Evolutionary conservation across 768 basidiomycete genomes (phyloP).

Genomic region (Suillus subalutaceus): DNA sequence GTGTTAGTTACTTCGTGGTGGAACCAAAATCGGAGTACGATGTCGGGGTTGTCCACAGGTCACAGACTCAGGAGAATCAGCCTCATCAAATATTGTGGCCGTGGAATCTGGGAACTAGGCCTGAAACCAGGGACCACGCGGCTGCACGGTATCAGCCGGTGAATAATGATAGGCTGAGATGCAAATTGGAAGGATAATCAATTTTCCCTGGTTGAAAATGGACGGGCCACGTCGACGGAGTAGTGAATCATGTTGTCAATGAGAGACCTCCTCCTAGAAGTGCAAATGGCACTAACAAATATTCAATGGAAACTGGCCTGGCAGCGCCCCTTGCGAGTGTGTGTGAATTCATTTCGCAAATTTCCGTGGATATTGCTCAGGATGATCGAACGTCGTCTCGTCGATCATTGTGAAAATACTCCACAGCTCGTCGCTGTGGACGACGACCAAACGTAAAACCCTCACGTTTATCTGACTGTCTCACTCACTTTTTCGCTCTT

Average conservation of each 20-base stretch:
- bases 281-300: too few species aligned
- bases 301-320: too few species aligned
- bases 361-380: neutral
- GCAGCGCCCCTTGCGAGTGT: too few species aligned
- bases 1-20: too few species aligned
- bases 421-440: neutral
- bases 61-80: neutral
- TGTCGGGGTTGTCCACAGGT: too few species aligned
- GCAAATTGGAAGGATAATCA: neutral
- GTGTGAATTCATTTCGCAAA: slow-evolving; percentile 7
- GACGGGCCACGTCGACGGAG: neutral
- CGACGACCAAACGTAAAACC: neutral
- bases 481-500: neutral
- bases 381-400: neutral
- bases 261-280: too few species aligned
- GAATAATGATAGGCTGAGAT: neutral
- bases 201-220: neutral
- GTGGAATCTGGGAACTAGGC: neutral
- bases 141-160: neutral
- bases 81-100: neutral
- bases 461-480: neutral
- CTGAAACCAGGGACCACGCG: neutral
- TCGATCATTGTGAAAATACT: neutral
- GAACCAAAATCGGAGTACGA: too few species aligned
- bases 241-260: too few species aligned